Conservation (phyloP, 768 basidiomycete species). For the Suillus fuscotomentosus region DNA sequence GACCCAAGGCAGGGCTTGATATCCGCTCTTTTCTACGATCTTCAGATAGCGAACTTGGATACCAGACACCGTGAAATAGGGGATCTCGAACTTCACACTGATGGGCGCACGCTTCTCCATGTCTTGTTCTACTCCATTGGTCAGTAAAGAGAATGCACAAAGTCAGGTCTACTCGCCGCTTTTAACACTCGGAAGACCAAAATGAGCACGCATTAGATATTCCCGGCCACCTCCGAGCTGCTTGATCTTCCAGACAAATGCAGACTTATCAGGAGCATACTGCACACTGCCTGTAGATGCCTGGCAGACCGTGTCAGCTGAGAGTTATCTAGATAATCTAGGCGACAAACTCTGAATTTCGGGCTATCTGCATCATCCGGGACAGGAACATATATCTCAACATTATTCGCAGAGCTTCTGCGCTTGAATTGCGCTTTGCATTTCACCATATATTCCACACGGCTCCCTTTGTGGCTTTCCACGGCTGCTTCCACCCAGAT, state of each 20-base stretch:
- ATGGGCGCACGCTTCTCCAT: conserved; percentile 80
- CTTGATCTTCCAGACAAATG: conserved; percentile 99
- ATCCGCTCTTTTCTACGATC: conserved; percentile 98
- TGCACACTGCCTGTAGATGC: conserved; percentile 94
- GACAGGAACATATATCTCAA: conserved; percentile 98
- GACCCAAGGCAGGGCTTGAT: conserved; percentile 96
- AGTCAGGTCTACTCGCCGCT: conserved; percentile 59
- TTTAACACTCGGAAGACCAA: conserved; percentile 91
- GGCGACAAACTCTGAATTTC: conserved; percentile 78
- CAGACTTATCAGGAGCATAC: conserved; percentile 96
- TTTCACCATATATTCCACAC: conserved; percentile 96
- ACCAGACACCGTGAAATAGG: conserved; percentile 97
- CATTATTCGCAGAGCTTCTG: conserved; percentile 95
- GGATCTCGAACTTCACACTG: conserved; percentile 97
- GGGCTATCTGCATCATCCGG: conserved; percentile 98
- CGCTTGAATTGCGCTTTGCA: conserved; percentile 97
- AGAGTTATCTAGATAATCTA: not conserved
- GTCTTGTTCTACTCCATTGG: not conserved
- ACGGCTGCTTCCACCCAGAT: conserved; percentile 94
- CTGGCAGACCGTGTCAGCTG: conserved; percentile 37
- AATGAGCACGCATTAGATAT: conserved; percentile 98
- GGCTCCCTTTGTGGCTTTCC: conserved; percentile 89
- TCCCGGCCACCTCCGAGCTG: conserved; percentile 94
- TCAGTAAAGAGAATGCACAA: not conserved
- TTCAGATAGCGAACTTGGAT: conserved; percentile 98